Conservation (phyloP, 352 stramenopile genomes). For the Phytophthora boehmeriae region DNA sequence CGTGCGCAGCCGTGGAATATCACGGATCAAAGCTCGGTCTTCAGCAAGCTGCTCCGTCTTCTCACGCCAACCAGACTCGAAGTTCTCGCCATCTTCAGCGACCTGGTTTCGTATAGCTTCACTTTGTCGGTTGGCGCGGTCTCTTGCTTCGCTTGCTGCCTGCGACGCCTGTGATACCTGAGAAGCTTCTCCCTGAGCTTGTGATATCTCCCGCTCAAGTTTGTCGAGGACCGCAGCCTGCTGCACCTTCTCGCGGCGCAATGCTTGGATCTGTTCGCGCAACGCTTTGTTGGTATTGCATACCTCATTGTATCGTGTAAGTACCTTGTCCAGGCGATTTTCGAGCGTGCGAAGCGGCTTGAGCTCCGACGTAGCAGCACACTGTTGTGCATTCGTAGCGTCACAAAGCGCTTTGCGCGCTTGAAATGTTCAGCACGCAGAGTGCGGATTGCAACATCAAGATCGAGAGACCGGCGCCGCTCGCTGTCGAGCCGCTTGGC, state of each 20-base stretch:
- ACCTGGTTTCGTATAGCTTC: slow-evolving; percentile 76
- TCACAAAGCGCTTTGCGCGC: slow-evolving; percentile 59
- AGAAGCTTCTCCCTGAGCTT: slow-evolving; percentile 82
- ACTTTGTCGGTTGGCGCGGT: slow-evolving; percentile 85
- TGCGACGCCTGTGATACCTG: slow-evolving; percentile 82
- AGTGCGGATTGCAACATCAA: slow-evolving; percentile 38
- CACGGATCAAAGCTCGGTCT: slow-evolving; percentile 78
- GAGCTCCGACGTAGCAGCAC: slow-evolving; percentile 52
- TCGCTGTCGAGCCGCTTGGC: slow-evolving; percentile 74
- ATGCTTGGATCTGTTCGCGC: slow-evolving; percentile 77
- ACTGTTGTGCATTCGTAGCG: slow-evolving; percentile 51
- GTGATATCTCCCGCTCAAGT: slow-evolving; percentile 83
- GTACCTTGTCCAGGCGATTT: slow-evolving; percentile 83
- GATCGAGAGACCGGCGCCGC: slow-evolving; percentile 50
- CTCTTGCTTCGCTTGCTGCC: slow-evolving; percentile 76
- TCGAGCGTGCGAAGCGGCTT: slow-evolving; percentile 79
- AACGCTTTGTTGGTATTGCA: slow-evolving; percentile 85
- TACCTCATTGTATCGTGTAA: slow-evolving; percentile 87
- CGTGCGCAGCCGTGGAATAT: slow-evolving; percentile 70
- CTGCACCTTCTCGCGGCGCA: slow-evolving; percentile 82
- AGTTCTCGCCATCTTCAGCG: slow-evolving; percentile 80
- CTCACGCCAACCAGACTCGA: slow-evolving; percentile 87
- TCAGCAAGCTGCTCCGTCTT: slow-evolving; percentile 85
- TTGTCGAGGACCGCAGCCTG: slow-evolving; percentile 80
- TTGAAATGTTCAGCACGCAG: slow-evolving; percentile 51